Percentiles rank a stretch among this genome's conserved stretches.
phyloP scores from a whole-genome alignment of 164 flowering plant genomes.

The Buxus sempervirens region DNA sequence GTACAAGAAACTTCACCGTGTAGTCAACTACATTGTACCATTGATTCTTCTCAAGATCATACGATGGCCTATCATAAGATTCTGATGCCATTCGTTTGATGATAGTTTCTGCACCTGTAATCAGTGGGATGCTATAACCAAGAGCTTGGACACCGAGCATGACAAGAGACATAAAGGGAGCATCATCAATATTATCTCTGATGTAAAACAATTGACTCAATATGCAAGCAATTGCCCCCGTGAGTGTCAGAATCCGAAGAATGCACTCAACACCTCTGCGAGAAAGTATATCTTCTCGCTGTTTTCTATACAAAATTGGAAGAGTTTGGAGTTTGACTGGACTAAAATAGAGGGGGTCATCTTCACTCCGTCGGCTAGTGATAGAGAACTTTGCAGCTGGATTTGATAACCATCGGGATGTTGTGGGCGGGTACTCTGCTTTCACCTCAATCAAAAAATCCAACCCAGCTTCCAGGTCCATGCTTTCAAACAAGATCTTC shows the following conservation, averaged over 20 bases:
- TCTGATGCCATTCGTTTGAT: conserved; percentile 41
- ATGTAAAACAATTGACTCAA: conserved; percentile 62
- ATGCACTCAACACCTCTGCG: conserved; percentile 67
- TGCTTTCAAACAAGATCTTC: conserved; percentile 54
- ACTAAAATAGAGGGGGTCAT: conserved; percentile 66
- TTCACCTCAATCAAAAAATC: conserved; percentile 77
- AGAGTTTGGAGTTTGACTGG: conserved; percentile 51
- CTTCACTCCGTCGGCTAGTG: conserved; percentile 64
- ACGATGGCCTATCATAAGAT: conserved; percentile 34
- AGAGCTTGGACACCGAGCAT: conserved; percentile 85
- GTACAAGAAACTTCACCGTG: conserved; percentile 62
- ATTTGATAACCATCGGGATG: conserved; percentile 62
- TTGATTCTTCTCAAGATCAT: conserved; percentile 44
- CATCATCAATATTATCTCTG: conserved; percentile 42
- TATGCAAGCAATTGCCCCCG: conserved; percentile 62
- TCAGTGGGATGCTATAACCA: conserved; percentile 73
- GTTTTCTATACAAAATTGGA: conserved; percentile 68
- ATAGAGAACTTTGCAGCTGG: conserved; percentile 74
- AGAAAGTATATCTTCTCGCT: conserved; percentile 73
- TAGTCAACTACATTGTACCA: conserved; percentile 52
- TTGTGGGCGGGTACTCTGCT: conserved; percentile 75
- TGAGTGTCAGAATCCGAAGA: conserved; percentile 65
- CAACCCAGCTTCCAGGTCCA: conserved; percentile 76
- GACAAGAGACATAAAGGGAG: conserved; percentile 73
- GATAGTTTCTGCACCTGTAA: conserved; percentile 74